These are phyloP conservation scores for Agrocybe pediades DNA, from an alignment of 768 basidiomycete species.

Conservation along the genomic window DNA sequence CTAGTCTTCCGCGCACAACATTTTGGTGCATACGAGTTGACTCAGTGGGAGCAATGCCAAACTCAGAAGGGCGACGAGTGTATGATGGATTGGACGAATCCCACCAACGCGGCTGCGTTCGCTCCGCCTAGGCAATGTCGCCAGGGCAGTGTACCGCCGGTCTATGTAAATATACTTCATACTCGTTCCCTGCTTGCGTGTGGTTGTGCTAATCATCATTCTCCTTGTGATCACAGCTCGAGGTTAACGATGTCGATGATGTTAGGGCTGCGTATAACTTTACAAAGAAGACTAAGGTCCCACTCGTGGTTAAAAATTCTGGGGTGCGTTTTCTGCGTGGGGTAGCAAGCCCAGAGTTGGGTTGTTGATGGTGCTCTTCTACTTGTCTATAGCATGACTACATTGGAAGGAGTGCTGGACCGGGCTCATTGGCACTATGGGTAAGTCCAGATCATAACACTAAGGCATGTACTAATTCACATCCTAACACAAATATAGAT, in stretches of 20 bases:
- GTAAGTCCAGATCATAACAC: slow-evolving; percentile 22
- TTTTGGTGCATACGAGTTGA: slow-evolving; percentile 15
- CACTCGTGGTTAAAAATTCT: slow-evolving; percentile 53
- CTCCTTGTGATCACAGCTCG: slow-evolving; percentile 32
- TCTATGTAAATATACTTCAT: neutral
- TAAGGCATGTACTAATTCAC: neutral
- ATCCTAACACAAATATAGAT: slow-evolving; percentile 13
- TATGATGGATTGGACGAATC: slow-evolving; percentile 41
- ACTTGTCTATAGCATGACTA: slow-evolving; percentile 43
- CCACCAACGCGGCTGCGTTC: slow-evolving; percentile 28
- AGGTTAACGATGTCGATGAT: slow-evolving; percentile 39
- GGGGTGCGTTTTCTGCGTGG: slow-evolving; percentile 34
- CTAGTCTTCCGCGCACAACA: slow-evolving; percentile 11
- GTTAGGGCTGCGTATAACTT: slow-evolving; percentile 47
- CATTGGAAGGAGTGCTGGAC: slow-evolving; percentile 48
- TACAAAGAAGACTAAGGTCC: slow-evolving; percentile 34
- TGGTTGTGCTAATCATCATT: neutral
- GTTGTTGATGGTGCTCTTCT: neutral
- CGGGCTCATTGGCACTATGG: slow-evolving; percentile 45
- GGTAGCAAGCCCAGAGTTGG: neutral
- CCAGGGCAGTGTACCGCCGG: slow-evolving; percentile 32
- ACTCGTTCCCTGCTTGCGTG: no score
- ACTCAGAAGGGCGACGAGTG: slow-evolving; percentile 45
- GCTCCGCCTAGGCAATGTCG: slow-evolving; percentile 34
- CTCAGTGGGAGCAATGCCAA: slow-evolving; percentile 63